These are phyloP conservation scores for Candida sanyaensis DNA, from an alignment of 1,139 yeast species.

Conservation along the genomic window DNA sequence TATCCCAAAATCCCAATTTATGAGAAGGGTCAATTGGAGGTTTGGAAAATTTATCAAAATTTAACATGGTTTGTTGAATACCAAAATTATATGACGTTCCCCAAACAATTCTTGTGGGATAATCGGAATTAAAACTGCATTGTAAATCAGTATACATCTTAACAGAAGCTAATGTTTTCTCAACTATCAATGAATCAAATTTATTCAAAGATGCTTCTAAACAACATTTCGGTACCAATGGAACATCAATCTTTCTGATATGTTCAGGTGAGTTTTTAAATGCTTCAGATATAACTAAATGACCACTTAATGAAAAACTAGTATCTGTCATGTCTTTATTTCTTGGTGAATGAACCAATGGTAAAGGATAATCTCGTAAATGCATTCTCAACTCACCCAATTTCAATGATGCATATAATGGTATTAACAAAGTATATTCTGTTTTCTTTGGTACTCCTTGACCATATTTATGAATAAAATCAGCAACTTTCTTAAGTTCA, in stretches of 20 bases:
- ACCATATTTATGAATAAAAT: conserved; percentile 70
- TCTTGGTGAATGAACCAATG: conserved; percentile 45
- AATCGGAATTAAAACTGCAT: conserved; percentile 54
- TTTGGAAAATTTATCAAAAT: conserved; percentile 81
- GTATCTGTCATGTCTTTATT: conserved; percentile 16
- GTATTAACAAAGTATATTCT: conserved; percentile 66
- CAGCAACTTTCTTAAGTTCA: conserved; percentile 51
- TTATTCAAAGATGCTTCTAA: conserved; percentile 18
- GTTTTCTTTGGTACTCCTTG: conserved; percentile 81
- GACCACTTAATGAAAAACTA: conserved; percentile 43
- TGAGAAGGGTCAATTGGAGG: conserved; percentile 70
- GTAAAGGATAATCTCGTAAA: conserved; percentile 70
- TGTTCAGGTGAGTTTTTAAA: conserved; percentile 42
- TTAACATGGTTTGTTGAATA: conserved; percentile 76
- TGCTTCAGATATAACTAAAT: conserved; percentile 50
- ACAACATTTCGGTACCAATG: conserved; percentile 44
- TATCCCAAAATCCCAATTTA: conserved; percentile 63
- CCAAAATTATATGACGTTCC: conserved; percentile 86
- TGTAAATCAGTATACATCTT: conserved; percentile 68
- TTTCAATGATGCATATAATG: conserved; percentile 52
- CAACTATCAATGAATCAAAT: conserved; percentile 62
- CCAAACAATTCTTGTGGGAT: conserved; percentile 78
- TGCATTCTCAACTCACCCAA: conserved; percentile 56
- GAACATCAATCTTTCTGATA: conserved; percentile 62
- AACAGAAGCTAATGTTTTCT: conserved; percentile 76